Percentiles rank a stretch among this genome's conserved stretches.
phyloP scores from a whole-genome alignment of 2,329 filamentous ascomycete species.

The Calonectria hongkongensis region DNA sequence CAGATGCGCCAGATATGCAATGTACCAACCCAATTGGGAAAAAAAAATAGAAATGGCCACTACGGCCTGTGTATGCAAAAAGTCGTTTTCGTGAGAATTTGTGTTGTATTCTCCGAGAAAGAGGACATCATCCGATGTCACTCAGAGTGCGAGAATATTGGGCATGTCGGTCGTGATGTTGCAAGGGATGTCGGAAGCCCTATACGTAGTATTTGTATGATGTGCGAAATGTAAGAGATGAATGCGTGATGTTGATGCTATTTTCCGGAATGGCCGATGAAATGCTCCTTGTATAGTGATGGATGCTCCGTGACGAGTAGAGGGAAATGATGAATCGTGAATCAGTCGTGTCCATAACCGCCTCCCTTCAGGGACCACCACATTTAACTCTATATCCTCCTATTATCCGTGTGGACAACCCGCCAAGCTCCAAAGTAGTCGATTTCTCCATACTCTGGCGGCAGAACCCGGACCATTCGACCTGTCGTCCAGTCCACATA shows the following conservation, averaged over 20 bases:
- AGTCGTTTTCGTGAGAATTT: conserved; percentile 14
- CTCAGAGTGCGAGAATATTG: conserved; percentile 1
- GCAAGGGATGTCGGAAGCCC: background rate
- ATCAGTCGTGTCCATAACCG: conserved; percentile 29
- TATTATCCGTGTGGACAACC: conserved; percentile 69
- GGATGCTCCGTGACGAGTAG: conserved; percentile 21
- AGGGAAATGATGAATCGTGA: conserved; percentile 30
- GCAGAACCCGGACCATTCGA: conserved; percentile 71
- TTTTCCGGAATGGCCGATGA: conserved; percentile 24
- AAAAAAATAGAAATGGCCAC: conserved; percentile 12
- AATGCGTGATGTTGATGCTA: conserved; percentile 27
- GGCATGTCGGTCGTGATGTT: background rate
- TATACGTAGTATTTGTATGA: background rate
- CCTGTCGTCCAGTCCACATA: conserved; percentile 76
- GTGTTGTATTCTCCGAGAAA: background rate
- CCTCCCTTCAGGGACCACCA: conserved; percentile 27
- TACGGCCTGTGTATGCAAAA: conserved; percentile 25
- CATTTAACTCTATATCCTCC: conserved; percentile 60
- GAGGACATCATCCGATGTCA: background rate
- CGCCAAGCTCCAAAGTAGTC: conserved; percentile 71
- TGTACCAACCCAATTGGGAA: conserved; percentile 47
- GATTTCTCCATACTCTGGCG: conserved; percentile 72
- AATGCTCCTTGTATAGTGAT: conserved; percentile 33
- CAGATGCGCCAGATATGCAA: conserved; percentile 55
- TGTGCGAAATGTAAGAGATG: conserved; percentile 8